phyloP scores from a whole-genome alignment of 2,329 filamentous ascomycete genomes.

The Trichoderma sp. region DNA sequence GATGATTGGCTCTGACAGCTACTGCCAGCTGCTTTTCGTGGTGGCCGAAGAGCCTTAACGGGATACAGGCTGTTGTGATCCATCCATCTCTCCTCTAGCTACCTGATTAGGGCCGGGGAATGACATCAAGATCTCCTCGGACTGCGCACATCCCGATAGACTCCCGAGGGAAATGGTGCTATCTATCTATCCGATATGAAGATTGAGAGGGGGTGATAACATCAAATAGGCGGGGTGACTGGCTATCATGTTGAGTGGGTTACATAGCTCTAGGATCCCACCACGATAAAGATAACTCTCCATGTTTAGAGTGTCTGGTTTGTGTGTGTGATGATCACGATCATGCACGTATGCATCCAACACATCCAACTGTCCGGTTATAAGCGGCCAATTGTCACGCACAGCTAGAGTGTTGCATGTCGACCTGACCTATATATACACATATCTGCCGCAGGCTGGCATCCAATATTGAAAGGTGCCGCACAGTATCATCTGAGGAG shows the following conservation, averaged over 20 bases:
- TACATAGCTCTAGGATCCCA: not conserved
- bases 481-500: not conserved
- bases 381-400: not conserved
- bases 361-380: not conserved
- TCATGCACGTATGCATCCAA: not conserved
- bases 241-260: conserved; percentile 6
- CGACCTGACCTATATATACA: not conserved
- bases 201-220: not conserved
- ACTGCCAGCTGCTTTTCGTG: not conserved
- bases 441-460: conserved; percentile 11
- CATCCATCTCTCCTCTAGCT: not conserved
- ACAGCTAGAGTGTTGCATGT: not conserved
- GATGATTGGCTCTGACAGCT: not conserved
- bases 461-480: not conserved
- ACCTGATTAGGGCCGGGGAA: conserved; percentile 1
- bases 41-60: not conserved
- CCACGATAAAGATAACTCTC: not conserved
- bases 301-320: not conserved
- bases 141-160: conserved; percentile 11
- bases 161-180: conserved; percentile 3
- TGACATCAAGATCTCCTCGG: not conserved
- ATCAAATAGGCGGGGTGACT: not conserved
- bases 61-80: conserved; percentile 1
- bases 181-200: not conserved
- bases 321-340: not conserved